Evolutionary conservation across 2,329 filamentous ascomycete genomes (phyloP).

Genomic region (Lachnellula subtilissima): DNA sequence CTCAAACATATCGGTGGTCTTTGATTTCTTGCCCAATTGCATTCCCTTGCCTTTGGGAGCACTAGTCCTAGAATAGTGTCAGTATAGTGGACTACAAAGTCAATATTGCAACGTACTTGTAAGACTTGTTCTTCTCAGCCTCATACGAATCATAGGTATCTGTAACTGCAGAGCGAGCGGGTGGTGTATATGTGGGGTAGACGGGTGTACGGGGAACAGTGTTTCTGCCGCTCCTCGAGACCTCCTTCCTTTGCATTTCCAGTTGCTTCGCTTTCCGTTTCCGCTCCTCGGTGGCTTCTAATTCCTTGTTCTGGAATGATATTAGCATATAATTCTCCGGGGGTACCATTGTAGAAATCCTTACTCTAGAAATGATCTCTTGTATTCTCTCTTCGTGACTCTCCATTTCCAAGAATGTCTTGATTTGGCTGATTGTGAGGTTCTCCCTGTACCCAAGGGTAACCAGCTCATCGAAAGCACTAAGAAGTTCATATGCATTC

Average conservation of each 20-base stretch:
- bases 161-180: slow-evolving; percentile 64
- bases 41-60: slow-evolving; percentile 92
- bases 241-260: slow-evolving; percentile 97
- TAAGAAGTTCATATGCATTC: slow-evolving; percentile 94
- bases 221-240: slow-evolving; percentile 68
- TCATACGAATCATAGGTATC: slow-evolving; percentile 93
- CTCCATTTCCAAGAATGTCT: slow-evolving; percentile 99
- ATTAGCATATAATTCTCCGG: slow-evolving; percentile 21
- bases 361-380: slow-evolving; percentile 88
- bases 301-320: slow-evolving; percentile 78
- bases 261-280: slow-evolving; percentile 98
- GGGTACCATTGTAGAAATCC: slow-evolving; percentile 22
- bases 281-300: slow-evolving; percentile 95
- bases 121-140: slow-evolving; percentile 92
- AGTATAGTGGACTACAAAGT: background rate
- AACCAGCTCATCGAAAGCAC: slow-evolving; percentile 95
- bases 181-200: slow-evolving; percentile 86
- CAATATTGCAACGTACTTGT: slow-evolving; percentile 56
- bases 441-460: slow-evolving; percentile 96
- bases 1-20: slow-evolving; percentile 96
- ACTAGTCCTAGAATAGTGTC: slow-evolving; percentile 40
- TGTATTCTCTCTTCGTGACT: slow-evolving; percentile 98
- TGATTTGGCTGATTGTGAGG: slow-evolving; percentile 92
- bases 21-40: slow-evolving; percentile 98
- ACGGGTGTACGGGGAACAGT: slow-evolving; percentile 67